A percentile compares a stretch with the other conserved stretches of the same genome.
phyloP scores from a whole-genome alignment of 331 rosid genomes.

The Malus hybrid region DNA sequence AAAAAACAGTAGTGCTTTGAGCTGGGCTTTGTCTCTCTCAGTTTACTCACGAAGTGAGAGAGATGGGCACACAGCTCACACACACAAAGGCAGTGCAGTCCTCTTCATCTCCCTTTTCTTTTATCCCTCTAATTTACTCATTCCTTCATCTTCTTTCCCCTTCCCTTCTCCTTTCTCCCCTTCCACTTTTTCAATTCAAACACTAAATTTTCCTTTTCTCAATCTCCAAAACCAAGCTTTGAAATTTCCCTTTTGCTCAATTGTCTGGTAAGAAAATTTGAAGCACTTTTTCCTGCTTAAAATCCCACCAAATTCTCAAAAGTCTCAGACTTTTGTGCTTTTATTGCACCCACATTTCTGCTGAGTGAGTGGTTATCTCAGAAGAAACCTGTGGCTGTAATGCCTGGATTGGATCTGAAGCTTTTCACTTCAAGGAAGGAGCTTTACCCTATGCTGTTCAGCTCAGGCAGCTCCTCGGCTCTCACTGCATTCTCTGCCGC shows the following conservation, averaged over 20 bases:
- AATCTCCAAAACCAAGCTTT: background rate
- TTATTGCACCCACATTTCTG: conserved; percentile 5
- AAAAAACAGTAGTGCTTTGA: too few species aligned
- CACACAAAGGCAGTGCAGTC: background rate
- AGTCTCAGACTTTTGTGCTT: background rate
- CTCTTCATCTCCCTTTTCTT: background rate
- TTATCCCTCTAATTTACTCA: background rate
- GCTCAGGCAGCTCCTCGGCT: background rate
- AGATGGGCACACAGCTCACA: background rate
- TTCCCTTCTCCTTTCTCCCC: background rate
- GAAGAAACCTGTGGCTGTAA: background rate
- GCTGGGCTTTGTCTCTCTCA: too few species aligned
- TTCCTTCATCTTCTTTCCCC: background rate
- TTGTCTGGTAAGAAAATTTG: background rate
- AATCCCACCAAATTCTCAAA: background rate
- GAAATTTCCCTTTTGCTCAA: background rate
- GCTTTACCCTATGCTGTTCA: conserved; percentile 7
- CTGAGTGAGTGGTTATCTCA: background rate
- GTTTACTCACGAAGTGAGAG: accelerated
- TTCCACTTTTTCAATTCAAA: background rate
- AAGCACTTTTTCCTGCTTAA: background rate
- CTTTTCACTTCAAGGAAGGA: background rate
- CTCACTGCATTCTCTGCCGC: background rate
- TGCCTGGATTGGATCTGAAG: conserved; percentile 31
- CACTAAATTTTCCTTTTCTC: background rate